Base-by-base conservation (phyloP, 1,284 basidiomycete species). In the Volvariella volvacea region DNA sequence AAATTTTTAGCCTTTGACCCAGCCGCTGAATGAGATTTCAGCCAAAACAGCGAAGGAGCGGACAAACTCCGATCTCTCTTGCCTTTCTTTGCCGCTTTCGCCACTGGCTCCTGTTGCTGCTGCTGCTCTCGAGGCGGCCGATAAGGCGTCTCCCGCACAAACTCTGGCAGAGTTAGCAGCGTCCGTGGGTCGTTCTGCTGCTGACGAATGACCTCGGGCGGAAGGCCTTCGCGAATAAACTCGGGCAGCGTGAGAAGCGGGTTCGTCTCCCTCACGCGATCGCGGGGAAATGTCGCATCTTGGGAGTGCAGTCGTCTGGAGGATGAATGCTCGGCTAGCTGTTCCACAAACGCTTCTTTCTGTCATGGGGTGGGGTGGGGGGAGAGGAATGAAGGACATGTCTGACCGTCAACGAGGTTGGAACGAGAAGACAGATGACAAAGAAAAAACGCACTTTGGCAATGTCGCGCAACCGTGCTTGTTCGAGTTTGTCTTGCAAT, bases 291-390 rank as follows among this genome's bases (percentile, higher is more conserved):
- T 39, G 69, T 61, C 8, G 87, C 86, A 53, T 90, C 87, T 60
- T 90, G 87, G 7, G 72, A 71, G 48, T 82, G 80, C 32, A 89
- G 65, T 42, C 87, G 72, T 14, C 87, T 76, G 2, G 77, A 73
- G 46, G 70, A 68, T 0, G 87, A 83, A 57, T 88, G 85, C 30
- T 71, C 66, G 12, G 78, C 66, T 2, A 90, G 70, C 43, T 80
- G 78, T 47, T 83, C 79, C 2, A 88, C 80, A 55, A 89, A 88
- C 14, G 74, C 78, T 22, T 78, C 73, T 40, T 78, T 75, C 83
- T 88, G 51, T 28, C 44, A 17, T n/a, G n/a, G n/a, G n/a, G n/a
- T n/a, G n/a, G n/a, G n/a, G n/a, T n/a, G n/a, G 17, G 41, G 6
- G 22, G 48, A 15, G 14, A 33, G 34, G 19, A 31, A 45, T 51